Evolutionary conservation across 2,329 filamentous ascomycete species (phyloP).

Genomic region (Aureobasidium uvarum): DNA sequence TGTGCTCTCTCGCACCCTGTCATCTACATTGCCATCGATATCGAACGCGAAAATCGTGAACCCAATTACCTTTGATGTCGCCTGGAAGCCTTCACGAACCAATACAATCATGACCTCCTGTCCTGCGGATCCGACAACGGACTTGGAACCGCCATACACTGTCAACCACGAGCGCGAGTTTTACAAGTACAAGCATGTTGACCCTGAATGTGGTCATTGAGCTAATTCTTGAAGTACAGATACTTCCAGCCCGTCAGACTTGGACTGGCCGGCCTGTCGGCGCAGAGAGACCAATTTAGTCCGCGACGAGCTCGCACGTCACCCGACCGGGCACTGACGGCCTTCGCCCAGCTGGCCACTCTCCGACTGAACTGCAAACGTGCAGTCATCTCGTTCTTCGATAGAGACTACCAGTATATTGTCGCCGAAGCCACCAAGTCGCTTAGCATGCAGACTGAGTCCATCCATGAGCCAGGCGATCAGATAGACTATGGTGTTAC

Average conservation of each 20-base stretch:
- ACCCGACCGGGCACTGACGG: conserved; percentile 44
- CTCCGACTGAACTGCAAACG: conserved; percentile 50
- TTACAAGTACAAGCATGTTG: conserved; percentile 33
- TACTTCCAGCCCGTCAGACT: conserved; percentile 32
- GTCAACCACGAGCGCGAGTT: conserved; percentile 37
- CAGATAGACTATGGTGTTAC: conserved; percentile 36
- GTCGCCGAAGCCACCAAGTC: conserved; percentile 55
- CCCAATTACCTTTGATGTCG: neutral
- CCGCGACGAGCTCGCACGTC: conserved; percentile 27
- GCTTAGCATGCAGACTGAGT: conserved; percentile 42
- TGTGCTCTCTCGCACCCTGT: neutral
- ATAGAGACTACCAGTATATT: conserved; percentile 51
- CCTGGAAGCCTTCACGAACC: neutral
- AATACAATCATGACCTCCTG: neutral
- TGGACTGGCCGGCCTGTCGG: conserved; percentile 30
- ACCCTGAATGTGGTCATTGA: neutral
- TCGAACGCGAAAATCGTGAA: neutral
- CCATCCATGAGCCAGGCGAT: conserved; percentile 32
- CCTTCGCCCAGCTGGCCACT: conserved; percentile 53
- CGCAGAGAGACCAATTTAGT: neutral
- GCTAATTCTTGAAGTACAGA: neutral
- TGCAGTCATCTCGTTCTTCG: conserved; percentile 55
- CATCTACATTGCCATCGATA: neutral
- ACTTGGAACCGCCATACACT: conserved; percentile 29
- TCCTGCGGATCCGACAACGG: neutral